Base-by-base conservation (phyloP, 495 filamentous ascomycete species). In the Poronia punctata region DNA sequence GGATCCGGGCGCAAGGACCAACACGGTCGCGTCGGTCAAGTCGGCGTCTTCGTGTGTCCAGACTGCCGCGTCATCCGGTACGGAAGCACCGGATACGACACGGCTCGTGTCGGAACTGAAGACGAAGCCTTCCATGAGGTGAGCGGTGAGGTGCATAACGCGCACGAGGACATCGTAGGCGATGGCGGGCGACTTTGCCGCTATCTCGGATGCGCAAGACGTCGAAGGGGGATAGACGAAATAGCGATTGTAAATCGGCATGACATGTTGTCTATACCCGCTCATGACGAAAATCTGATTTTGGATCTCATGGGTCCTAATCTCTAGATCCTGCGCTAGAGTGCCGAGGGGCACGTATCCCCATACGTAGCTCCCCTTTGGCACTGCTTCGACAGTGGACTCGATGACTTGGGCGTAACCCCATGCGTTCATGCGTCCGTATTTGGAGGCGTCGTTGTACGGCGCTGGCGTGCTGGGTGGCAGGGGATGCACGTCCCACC, bases 391-490 rank as follows among this genome's bases (percentile, higher is more conserved):
- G 19, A 62, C 58, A 0, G 57, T 76, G 37, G 62, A 71, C 21
- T 75, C 71, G 18, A 67, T 43, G 3, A 80, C 66, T 7, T 60
- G 56, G 7, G 63, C 71, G 49, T 67, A 77, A 0, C 78, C 76
- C 76, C 78, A 80, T 11, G 66, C 69, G 18, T 70, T 68, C 18
- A 72, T 68, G 31, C 75, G 71, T 16, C 71, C 74, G 57, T 73
- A 79, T 2, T 52, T 45, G 8, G 56, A 26, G 4, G 43, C 20
- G 49, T 79, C 68, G 46, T 72, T 68, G 55, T 71, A 78, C 7
- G 73, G 68, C 1, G 60, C 60, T n/a, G 76, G 75, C 1, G 65
- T 63, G 6, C 54, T 43, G 1, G 50, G 35, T n/a, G 57, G 52
- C 2, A 59, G 43, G 1, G 49, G 52, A 52, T 66, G 63, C 27